Percentiles rank a stretch among this genome's conserved stretches.
phyloP scores from a whole-genome alignment of 768 basidiomycete genomes.

The Phallus indusiatus region DNA sequence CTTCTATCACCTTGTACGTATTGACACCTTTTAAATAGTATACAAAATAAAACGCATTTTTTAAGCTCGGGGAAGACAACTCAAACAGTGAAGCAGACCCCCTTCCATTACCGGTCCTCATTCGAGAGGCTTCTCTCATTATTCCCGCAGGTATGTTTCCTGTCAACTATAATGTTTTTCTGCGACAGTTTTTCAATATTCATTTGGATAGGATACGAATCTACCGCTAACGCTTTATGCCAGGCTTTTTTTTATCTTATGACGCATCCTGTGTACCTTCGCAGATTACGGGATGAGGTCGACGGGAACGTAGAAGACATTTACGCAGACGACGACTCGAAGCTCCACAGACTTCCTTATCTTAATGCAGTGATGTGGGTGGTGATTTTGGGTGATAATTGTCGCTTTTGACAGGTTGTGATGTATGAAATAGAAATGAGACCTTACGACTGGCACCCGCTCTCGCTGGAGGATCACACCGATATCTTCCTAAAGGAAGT shows the following conservation, averaged over 20 bases:
- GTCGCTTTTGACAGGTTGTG: neutral
- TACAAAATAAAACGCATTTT: neutral
- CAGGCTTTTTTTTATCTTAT: slow-evolving; percentile 32
- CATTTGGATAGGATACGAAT: slow-evolving; percentile 28
- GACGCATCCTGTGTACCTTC: slow-evolving; percentile 26
- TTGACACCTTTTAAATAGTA: neutral
- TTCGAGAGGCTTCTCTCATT: slow-evolving; percentile 29
- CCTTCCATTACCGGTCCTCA: slow-evolving; percentile 24
- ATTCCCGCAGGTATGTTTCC: slow-evolving; percentile 27
- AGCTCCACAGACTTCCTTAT: slow-evolving; percentile 19
- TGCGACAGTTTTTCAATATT: neutral
- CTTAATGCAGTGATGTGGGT: slow-evolving; percentile 27
- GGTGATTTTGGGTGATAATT: neutral
- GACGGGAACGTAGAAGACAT: slow-evolving; percentile 27
- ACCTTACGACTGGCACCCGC: slow-evolving; percentile 41
- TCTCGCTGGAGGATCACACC: slow-evolving; percentile 38
- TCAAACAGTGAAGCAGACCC: neutral
- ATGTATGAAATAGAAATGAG: slow-evolving; percentile 33
- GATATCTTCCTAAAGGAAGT: slow-evolving; percentile 27
- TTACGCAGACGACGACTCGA: slow-evolving; percentile 13
- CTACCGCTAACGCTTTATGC: slow-evolving; percentile 32
- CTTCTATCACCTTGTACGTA: slow-evolving; percentile 36
- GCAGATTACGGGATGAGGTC: slow-evolving; percentile 32
- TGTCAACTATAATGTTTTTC: neutral
- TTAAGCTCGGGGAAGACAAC: slow-evolving; percentile 31